Evolutionary conservation across 192 early-diverging fungal genomes (phyloP), one percentile per base, ranked within the genome.

Genomic region (Coemansia sp.): DNA sequence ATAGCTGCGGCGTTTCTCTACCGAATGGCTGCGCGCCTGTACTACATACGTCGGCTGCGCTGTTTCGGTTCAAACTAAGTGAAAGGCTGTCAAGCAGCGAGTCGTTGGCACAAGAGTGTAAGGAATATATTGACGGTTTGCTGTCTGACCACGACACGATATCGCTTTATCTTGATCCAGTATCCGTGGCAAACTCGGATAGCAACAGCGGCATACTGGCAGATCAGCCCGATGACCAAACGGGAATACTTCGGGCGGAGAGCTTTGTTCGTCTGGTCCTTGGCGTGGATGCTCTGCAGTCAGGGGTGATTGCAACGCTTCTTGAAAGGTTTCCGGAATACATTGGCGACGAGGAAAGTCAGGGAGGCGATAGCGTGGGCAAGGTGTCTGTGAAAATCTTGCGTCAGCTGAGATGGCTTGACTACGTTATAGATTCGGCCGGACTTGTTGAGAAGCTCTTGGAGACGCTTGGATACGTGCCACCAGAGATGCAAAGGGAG

Each of bases 351-450:
- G 84, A 82, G 6, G 74, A 78, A 68, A 77, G 52, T 19, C 42
- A 63, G 5, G 43, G 47, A 11, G 69, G 67, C 11, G 53, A 57
- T 2, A 64, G 60, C 9, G 64, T 23, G 64, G 88, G 85, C 10
- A 83, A 83, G 45, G 72, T 81, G 8, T 84, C 86, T 18, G 83
- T 87, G 16, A 70, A 89, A 47, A 85, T 93, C 26, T 59, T 93
- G 23, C 88, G 91, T 16, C 92, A 93, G 67, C 60, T 93, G 56
- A 83, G 88, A 64, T 92, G 90, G 90, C 74, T 93, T 41, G 89
- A 91, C 72, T 87, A 92, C 52, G 83, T 92, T 26, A 82, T 88
- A 0, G 83, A 91, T 44, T 88, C 92, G 1, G 72, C 74, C 4
- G 63, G 67, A 21, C 75, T 93, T 52, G 78, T 88, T 6, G 73